Evolutionary conservation across 805 yeast genomes (phyloP).

Genomic region (Jamesozyma spencerorum): DNA sequence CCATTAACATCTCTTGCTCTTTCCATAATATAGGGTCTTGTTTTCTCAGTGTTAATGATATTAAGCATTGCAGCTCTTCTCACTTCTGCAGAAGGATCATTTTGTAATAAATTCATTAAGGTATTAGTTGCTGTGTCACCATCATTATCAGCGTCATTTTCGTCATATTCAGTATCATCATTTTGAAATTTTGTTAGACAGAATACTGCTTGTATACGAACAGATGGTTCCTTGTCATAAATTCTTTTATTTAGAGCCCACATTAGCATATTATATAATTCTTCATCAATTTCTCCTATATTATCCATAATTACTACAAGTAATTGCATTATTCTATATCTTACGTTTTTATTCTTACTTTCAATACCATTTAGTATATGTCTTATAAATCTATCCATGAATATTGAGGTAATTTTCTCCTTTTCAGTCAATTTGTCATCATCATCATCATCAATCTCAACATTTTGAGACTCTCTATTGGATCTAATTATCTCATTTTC

Average conservation of each 20-base stretch:
- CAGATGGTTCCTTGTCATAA: slow-evolving; percentile 64
- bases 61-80: slow-evolving; percentile 75
- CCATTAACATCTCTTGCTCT: slow-evolving; percentile 76
- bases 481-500: slow-evolving; percentile 12
- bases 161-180: slow-evolving; percentile 19
- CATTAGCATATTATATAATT: slow-evolving; percentile 53
- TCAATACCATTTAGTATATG: slow-evolving; percentile 72
- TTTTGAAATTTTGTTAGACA: slow-evolving; percentile 73
- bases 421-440: slow-evolving; percentile 20
- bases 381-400: slow-evolving; percentile 51
- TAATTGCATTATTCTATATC: slow-evolving; percentile 72
- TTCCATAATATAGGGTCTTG: slow-evolving; percentile 55
- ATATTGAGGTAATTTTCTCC: slow-evolving; percentile 39
- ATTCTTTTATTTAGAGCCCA: slow-evolving; percentile 54
- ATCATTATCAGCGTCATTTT: slow-evolving; percentile 26
- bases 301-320: slow-evolving; percentile 62
- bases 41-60: slow-evolving; percentile 44
- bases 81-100: slow-evolving; percentile 83
- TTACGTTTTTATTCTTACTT: slow-evolving; percentile 64
- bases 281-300: slow-evolving; percentile 67
- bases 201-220: slow-evolving; percentile 76
- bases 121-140: slow-evolving; percentile 40
- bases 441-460: slow-evolving; percentile 25
- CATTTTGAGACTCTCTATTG: slow-evolving; percentile 20
- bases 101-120: slow-evolving; percentile 46